Evolutionary conservation across 345 rosid species (phyloP).

Genomic region (Cardamine resedifolia): DNA sequence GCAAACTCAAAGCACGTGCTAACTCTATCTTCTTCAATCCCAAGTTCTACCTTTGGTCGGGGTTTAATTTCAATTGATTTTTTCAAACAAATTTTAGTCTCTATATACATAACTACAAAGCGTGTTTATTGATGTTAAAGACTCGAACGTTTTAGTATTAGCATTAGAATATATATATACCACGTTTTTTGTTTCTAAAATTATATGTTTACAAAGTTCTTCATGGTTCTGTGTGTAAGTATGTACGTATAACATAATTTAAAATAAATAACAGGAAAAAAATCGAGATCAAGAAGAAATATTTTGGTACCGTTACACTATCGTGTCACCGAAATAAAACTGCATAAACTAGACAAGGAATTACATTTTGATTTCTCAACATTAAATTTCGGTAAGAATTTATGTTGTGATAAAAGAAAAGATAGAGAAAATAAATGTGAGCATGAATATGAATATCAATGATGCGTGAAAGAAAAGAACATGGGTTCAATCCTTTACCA

Average conservation of each 20-base stretch:
- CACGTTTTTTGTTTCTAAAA: not conserved
- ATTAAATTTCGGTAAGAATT: not conserved
- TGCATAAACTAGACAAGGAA: not conserved
- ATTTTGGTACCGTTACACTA: not conserved
- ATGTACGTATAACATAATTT: not conserved
- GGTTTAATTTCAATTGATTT: not conserved
- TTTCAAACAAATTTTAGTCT: not conserved
- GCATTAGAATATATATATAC: not conserved
- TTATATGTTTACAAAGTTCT: not conserved
- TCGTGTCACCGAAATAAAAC: not conserved
- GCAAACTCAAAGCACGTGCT: constrained; percentile 32
- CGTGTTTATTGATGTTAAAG: not conserved
- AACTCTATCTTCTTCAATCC: constrained; percentile 27
- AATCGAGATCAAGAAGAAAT: not conserved
- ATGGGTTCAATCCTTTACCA: constrained; percentile 21
- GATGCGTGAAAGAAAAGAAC: constrained; percentile 11
- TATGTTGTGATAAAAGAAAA: not conserved
- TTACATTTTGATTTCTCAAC: not conserved
- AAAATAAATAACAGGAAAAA: not conserved
- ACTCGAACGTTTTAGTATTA: not conserved
- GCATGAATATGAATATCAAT: constrained; percentile 19
- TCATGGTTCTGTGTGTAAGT: not conserved
- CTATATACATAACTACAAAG: not conserved
- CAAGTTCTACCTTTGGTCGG: constrained; percentile 28
- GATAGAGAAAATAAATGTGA: not conserved